These are phyloP conservation scores for Epichloe sibirici DNA, from an alignment of 2,329 filamentous ascomycete genomes.

Conservation along the genomic window DNA sequence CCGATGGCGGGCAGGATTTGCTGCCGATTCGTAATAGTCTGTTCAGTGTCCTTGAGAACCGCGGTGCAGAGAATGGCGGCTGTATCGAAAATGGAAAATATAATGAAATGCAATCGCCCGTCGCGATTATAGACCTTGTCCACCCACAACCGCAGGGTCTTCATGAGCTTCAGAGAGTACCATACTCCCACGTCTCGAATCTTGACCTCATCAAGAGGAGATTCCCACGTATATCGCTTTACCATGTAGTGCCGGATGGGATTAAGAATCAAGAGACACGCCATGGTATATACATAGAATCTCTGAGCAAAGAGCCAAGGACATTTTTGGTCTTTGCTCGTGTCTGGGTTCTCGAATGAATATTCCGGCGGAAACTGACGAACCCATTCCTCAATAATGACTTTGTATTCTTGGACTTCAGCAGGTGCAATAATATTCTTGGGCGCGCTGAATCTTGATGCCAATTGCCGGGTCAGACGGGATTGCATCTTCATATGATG, in stretches of 20 bases:
- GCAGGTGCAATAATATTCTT: constrained; percentile 15
- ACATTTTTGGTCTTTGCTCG: constrained; percentile 24
- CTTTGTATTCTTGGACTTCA: constrained; percentile 16
- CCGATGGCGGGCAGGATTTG: constrained; percentile 27
- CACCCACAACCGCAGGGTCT: constrained; percentile 27
- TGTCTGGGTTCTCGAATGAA: constrained; percentile 26
- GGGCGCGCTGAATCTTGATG: constrained; percentile 14
- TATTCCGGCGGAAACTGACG: constrained; percentile 28
- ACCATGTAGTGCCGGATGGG: constrained; percentile 35
- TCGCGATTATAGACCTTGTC: constrained; percentile 31
- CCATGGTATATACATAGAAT: constrained; percentile 31
- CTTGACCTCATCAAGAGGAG: constrained; percentile 19
- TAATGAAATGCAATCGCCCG: constrained; percentile 37
- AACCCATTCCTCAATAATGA: constrained; percentile 28
- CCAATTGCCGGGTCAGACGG: constrained; percentile 13
- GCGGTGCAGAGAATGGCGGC: constrained; percentile 36
- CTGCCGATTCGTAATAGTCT: constrained; percentile 25
- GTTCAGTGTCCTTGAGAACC: constrained; percentile 32
- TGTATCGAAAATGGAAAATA: constrained; percentile 39
- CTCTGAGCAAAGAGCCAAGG: constrained; percentile 33
- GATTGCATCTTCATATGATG: constrained; percentile 21
- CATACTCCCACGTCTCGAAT: constrained; percentile 28
- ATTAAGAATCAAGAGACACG: constrained; percentile 33
- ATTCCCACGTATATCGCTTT: constrained; percentile 16
- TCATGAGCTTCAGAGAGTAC: constrained; percentile 29